phyloP scores from a whole-genome alignment of 164 flowering plant species.

The Malania oleifera region DNA sequence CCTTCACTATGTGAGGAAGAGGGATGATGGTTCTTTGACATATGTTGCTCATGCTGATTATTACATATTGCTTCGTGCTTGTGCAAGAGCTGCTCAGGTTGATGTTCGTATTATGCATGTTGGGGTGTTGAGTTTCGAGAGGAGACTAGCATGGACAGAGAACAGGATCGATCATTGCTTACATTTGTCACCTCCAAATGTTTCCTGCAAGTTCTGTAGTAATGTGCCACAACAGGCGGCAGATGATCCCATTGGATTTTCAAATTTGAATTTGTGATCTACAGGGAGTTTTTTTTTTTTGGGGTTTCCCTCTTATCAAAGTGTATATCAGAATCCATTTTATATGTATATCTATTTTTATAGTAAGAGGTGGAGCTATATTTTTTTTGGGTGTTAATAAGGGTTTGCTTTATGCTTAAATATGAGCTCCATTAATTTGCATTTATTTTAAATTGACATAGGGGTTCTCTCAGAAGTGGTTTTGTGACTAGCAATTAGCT shows the following conservation, averaged over 20 bases:
- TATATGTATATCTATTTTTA: no score
- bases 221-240: slow-evolving; percentile 7
- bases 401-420: no score
- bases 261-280: slow-evolving; percentile 10
- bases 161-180: slow-evolving; percentile 43
- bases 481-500: no score
- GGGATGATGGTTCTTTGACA: slow-evolving; percentile 32
- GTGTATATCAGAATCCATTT: no score
- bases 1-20: slow-evolving; percentile 55
- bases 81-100: slow-evolving; percentile 63
- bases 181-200: slow-evolving; percentile 17
- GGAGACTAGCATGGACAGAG: slow-evolving; percentile 62
- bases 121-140: slow-evolving; percentile 60
- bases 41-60: slow-evolving; percentile 87
- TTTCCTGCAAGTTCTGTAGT: slow-evolving; percentile 21
- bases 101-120: slow-evolving; percentile 62
- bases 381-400: no score
- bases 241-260: slow-evolving; percentile 16
- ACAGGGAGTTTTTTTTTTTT: no score
- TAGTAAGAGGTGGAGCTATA: no score
- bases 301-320: no score
- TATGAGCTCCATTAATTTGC: no score
- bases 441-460: no score
- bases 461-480: no score
- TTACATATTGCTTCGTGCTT: slow-evolving; percentile 75